phyloP scores from a whole-genome alignment of 225 moss, liverwort and hornwort genomes.

The Polytrichum formosum region DNA sequence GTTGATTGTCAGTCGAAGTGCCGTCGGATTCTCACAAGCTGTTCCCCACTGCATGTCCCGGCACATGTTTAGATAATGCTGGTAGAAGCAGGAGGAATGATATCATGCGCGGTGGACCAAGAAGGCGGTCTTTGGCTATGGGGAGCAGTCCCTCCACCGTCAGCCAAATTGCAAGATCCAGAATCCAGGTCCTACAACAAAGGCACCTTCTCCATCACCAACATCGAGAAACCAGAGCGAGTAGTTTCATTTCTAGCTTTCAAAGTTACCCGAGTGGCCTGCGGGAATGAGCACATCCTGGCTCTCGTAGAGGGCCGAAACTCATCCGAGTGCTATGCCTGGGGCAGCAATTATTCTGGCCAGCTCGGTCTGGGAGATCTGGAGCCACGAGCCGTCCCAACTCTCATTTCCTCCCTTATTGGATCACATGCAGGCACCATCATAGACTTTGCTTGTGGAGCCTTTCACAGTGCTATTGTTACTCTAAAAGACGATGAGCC shows the following conservation, averaged over 20 bases:
- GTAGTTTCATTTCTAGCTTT: conserved; percentile 34
- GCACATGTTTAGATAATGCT: conserved; percentile 23
- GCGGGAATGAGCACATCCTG: conserved; percentile 60
- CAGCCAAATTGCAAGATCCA: not conserved
- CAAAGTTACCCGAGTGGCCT: conserved; percentile 50
- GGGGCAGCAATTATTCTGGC: conserved; percentile 53
- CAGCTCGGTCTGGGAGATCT: conserved; percentile 59
- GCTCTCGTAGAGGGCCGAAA: conserved; percentile 50
- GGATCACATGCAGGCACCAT: conserved; percentile 27
- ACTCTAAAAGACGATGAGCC: conserved; percentile 31
- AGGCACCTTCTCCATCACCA: conserved; percentile 18
- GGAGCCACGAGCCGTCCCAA: conserved; percentile 30
- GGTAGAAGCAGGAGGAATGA: conserved; percentile 50
- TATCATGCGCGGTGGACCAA: conserved; percentile 34
- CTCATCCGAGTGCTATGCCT: conserved; percentile 34
- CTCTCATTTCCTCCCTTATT: conserved; percentile 26
- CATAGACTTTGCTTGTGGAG: conserved; percentile 51
- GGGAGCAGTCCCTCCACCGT: conserved; percentile 35
- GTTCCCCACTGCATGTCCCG: too few relatives aligned
- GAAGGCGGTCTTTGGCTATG: conserved; percentile 44
- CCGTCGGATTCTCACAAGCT: too few relatives aligned
- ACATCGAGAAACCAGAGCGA: conserved; percentile 56
- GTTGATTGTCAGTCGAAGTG: too few relatives aligned
- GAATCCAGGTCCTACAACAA: not conserved
- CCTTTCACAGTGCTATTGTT: conserved; percentile 49